phyloP scores from a whole-genome alignment of 352 stramenopile species.

The Globisporangium spiculum region DNA sequence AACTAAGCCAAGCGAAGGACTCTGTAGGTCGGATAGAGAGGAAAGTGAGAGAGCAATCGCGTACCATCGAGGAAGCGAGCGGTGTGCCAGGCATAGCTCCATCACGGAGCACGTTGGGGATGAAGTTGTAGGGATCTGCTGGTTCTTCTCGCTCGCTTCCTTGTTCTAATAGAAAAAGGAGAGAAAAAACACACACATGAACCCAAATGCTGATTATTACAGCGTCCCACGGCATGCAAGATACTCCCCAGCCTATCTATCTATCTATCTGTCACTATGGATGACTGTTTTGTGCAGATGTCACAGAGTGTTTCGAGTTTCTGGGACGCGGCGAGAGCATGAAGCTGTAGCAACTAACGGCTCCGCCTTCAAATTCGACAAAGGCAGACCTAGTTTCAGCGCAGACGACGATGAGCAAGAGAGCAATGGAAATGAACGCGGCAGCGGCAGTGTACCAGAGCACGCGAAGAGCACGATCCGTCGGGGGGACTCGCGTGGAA shows the following conservation, averaged over 20 bases:
- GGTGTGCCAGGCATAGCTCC: too few relatives aligned
- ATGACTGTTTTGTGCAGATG: not conserved
- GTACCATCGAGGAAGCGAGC: not conserved
- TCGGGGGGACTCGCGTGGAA: not conserved
- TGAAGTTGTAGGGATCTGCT: not conserved
- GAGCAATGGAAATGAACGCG: not conserved
- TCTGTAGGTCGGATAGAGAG: conserved; percentile 8
- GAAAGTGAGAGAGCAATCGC: not conserved
- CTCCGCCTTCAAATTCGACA: not conserved
- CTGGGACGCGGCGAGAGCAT: not conserved
- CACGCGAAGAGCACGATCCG: not conserved
- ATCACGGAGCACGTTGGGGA: not conserved
- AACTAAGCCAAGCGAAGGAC: conserved; percentile 24
- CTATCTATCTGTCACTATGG: not conserved
- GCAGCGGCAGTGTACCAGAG: not conserved
- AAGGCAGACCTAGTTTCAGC: not conserved
- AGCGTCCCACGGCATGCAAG: not conserved
- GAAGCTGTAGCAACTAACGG: not conserved
- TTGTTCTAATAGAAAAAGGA: conserved; percentile 10
- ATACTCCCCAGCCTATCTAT: too few relatives aligned
- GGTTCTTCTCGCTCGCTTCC: not conserved
- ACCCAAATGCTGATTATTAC: not conserved
- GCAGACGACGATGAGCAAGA: not conserved
- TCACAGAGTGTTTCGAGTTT: not conserved
- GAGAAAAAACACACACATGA: conserved; percentile 5